Evolutionary conservation across 257 asterid species (phyloP).

Genomic region (Solanum chilense): DNA sequence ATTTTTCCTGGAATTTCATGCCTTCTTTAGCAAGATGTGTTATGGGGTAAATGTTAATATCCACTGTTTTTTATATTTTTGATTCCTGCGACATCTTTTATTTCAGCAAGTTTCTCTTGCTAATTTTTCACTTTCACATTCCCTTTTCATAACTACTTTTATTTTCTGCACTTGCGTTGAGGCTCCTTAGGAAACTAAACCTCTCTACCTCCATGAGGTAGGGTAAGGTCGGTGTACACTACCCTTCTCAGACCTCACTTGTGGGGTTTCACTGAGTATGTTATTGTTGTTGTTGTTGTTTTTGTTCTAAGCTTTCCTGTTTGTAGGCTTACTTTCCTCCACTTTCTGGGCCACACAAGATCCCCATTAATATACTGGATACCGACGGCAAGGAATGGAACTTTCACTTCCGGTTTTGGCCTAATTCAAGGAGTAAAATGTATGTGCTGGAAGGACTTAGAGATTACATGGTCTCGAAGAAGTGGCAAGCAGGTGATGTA

Average conservation of each 20-base stretch:
- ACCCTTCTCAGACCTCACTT: not conserved
- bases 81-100: not conserved
- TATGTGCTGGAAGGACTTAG: slow-evolving; percentile 64
- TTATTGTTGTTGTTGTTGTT: not conserved
- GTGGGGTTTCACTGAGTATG: not conserved
- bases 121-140: not conserved
- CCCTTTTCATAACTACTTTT: not conserved
- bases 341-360: slow-evolving; percentile 37
- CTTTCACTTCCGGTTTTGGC: slow-evolving; percentile 48
- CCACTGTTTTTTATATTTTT: not conserved
- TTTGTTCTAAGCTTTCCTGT: not conserved
- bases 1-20: not conserved
- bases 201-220: not conserved
- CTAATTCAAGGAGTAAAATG: slow-evolving; percentile 41
- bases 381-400: slow-evolving; percentile 66
- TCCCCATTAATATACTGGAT: slow-evolving; percentile 45
- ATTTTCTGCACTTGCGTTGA: not conserved
- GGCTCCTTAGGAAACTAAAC: not conserved
- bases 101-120: not conserved
- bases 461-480: slow-evolving; percentile 45
- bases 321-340: slow-evolving; percentile 61
- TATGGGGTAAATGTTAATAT: not conserved
- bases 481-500: slow-evolving; percentile 69
- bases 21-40: not conserved
- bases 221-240: not conserved